These are phyloP conservation scores for Myxozyma monticola DNA, from an alignment of 805 yeast species.

Conservation along the genomic window DNA sequence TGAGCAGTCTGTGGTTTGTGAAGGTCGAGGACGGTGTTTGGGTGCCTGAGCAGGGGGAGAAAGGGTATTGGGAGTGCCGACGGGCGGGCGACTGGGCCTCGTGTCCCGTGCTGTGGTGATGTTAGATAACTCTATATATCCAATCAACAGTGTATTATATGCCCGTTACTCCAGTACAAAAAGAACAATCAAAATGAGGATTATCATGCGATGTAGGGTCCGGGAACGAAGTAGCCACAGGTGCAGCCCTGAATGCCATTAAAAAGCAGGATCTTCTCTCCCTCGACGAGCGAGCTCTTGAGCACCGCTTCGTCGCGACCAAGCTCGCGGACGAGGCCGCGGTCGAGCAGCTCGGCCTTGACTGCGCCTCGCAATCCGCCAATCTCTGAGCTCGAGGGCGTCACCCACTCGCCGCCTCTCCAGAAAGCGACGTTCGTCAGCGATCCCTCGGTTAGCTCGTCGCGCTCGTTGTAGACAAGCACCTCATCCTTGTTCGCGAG, in stretches of 20 bases:
- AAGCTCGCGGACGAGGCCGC: slow-evolving; percentile 45
- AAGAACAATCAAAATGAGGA: no score
- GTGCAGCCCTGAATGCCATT: slow-evolving; percentile 84
- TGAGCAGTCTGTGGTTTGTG: slow-evolving; percentile 19
- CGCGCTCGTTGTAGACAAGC: slow-evolving; percentile 60
- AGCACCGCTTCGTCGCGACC: slow-evolving; percentile 50
- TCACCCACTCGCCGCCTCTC: slow-evolving; percentile 62
- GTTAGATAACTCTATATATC: no score
- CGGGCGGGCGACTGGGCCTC: slow-evolving; percentile 15
- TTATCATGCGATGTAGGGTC: no score
- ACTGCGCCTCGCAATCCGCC: slow-evolving; percentile 88
- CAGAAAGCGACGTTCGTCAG: slow-evolving; percentile 75
- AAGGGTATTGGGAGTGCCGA: slow-evolving; percentile 26
- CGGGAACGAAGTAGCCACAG: slow-evolving; percentile 20
- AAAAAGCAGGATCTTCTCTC: slow-evolving; percentile 69
- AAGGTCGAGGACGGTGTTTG: slow-evolving; percentile 26
- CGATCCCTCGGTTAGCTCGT: slow-evolving; percentile 75
- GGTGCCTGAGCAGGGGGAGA: slow-evolving; percentile 26
- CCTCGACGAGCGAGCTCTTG: slow-evolving; percentile 52
- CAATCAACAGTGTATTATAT: no score
- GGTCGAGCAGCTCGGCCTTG: slow-evolving; percentile 61
- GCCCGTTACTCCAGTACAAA: no score
- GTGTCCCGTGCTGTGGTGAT: slow-evolving; percentile 24
- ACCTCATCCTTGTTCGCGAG: slow-evolving; percentile 53
- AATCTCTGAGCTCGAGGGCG: slow-evolving; percentile 65